Base-by-base conservation (phyloP, 768 basidiomycete species). In the Pseudohyphozyma bogoriensis region DNA sequence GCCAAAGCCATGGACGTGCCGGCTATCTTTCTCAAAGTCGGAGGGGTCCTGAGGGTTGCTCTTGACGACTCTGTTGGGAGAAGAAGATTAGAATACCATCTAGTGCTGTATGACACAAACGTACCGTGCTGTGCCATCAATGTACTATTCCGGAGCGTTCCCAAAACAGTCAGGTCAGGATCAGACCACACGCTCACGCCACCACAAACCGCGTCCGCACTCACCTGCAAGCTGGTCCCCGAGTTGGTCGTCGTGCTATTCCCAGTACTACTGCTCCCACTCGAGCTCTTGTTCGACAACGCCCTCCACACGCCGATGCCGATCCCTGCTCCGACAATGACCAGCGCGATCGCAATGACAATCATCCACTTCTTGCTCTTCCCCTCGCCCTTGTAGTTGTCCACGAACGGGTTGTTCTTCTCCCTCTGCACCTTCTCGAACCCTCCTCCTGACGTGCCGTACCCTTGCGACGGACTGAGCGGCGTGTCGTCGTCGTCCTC, bases 21-120 rank as follows among this genome's bases (percentile, higher is more conserved):
- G 47, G 15, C 4, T 4, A 28, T 65, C 64, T 32, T 31, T 46
- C 40, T 66, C 54, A 50, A 66, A 66, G 20, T 66, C 51, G 16
- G 52, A 55, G 1, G 64, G 64, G 28, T 66, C 64, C 18, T 55
- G 31, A 20, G 64, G 64, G 46, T 66, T 62, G 22, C 32, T 49
- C 40, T 62, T 62, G 60, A 66, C 64, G 13, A 53, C 53, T n/a
- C n/a, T n/a, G n/a, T n/a, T n/a, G n/a, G n/a, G n/a, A n/a, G n/a
- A n/a, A n/a, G n/a, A n/a, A n/a, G n/a, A n/a, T n/a, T n/a, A n/a
- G n/a, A n/a, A n/a, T n/a, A n/a, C n/a, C n/a, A n/a, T n/a, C n/a
- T n/a, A n/a, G n/a, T n/a, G n/a, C n/a, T n/a, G n/a, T n/a, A n/a
- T n/a, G n/a, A n/a, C n/a, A n/a, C n/a, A n/a, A n/a, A n/a, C n/a